Percentiles rank a stretch among this genome's conserved stretches.
These are phyloP conservation scores for Fusarium sp. DNA, from an alignment of 2,329 filamentous ascomycete genomes.

Conservation along the genomic window DNA sequence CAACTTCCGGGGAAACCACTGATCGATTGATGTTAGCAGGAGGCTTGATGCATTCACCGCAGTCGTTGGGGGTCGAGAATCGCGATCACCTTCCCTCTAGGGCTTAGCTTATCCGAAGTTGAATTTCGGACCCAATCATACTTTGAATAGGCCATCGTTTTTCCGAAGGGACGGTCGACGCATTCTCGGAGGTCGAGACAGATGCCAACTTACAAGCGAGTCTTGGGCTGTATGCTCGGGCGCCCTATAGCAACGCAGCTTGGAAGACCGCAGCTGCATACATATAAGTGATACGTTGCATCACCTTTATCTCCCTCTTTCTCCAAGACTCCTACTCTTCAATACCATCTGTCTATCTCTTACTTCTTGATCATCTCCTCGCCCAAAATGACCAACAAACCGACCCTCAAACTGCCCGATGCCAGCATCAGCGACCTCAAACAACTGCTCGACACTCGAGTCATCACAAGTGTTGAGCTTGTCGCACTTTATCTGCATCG, in stretches of 20 bases:
- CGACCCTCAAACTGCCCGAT: rapidly evolving
- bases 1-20: background rate
- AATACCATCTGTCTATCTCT: rapidly evolving
- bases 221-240: background rate
- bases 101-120: background rate
- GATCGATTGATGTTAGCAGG: too few relatives aligned
- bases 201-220: too few relatives aligned
- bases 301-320: too few relatives aligned
- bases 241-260: rapidly evolving
- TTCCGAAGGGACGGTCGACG: too few relatives aligned
- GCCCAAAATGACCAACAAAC: background rate
- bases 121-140: rapidly evolving
- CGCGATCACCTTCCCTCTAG: background rate
- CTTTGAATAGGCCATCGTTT: rapidly evolving
- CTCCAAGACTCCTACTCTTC: too few relatives aligned
- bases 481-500: conserved; percentile 40
- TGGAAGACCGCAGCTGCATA: background rate
- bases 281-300: background rate
- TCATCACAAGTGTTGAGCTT: conserved; percentile 41
- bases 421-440: background rate
- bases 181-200: background rate
- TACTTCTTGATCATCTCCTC: too few relatives aligned
- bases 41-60: background rate
- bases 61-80: background rate
- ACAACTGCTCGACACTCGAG: background rate